Conservation (phyloP, 1,139 yeast species). For the Zygosaccharomyces sapae region DNA sequence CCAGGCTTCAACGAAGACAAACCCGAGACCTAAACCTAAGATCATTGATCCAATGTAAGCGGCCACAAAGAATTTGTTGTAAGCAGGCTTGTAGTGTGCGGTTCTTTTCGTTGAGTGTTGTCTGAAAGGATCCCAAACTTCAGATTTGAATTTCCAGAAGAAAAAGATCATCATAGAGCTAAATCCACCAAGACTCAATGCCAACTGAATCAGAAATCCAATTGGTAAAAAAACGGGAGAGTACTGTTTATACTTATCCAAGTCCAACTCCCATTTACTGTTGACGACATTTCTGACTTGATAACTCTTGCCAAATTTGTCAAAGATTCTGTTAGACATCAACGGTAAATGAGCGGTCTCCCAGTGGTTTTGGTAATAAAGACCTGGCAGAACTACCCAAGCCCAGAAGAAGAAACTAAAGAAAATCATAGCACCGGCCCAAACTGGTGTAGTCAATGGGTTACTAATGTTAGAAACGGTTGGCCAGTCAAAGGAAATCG, state of each 20-base stretch:
- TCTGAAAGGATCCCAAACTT: conserved; percentile 58
- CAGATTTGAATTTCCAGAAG: background rate
- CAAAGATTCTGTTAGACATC: conserved; percentile 42
- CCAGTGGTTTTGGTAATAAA: conserved; percentile 50
- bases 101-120: conserved; percentile 54
- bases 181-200: background rate
- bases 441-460: conserved; percentile 64
- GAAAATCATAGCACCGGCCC: conserved; percentile 47
- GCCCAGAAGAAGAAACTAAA: conserved; percentile 43
- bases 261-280: conserved; percentile 43
- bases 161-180: background rate
- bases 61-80: conserved; percentile 43
- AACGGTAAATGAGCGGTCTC: conserved; percentile 50
- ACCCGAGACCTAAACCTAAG: conserved; percentile 49
- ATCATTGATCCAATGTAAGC: conserved; percentile 52
- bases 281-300: conserved; percentile 45
- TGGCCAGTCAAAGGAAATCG: conserved; percentile 48
- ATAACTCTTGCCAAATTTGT: conserved; percentile 32
- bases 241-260: conserved; percentile 45
- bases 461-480: conserved; percentile 41
- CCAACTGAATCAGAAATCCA: background rate
- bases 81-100: background rate
- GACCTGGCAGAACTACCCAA: conserved; percentile 39
- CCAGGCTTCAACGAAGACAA: conserved; percentile 42
- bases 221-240: conserved; percentile 43